Percentiles rank a stretch among this genome's conserved stretches.
phyloP scores from a whole-genome alignment of 2,329 filamentous ascomycete genomes.

The Aspergillus brasiliensis region DNA sequence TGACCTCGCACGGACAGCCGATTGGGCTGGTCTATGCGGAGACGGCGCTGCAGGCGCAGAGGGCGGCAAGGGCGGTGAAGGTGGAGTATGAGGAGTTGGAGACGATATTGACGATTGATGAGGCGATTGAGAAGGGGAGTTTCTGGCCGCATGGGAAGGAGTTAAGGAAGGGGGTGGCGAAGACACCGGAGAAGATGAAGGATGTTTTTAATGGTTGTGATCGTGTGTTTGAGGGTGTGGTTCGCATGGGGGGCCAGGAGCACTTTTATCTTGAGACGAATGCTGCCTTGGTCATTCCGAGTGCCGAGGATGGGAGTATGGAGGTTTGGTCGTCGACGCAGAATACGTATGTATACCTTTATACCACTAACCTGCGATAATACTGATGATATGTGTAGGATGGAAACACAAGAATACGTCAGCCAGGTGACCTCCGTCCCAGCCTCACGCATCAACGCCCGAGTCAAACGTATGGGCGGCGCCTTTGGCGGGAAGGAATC shows the following conservation, averaged over 20 bases:
- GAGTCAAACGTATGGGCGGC: constrained; percentile 80
- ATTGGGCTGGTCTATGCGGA: constrained; percentile 81
- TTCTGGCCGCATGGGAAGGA: constrained; percentile 75
- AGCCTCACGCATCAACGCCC: constrained; percentile 77
- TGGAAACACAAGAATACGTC: constrained; percentile 69
- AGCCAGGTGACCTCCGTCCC: constrained; percentile 73
- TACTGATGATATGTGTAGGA: constrained; percentile 21
- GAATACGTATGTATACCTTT: constrained; percentile 64
- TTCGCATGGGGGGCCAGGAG: constrained; percentile 64
- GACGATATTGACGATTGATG: constrained; percentile 82
- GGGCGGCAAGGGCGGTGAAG: constrained; percentile 73
- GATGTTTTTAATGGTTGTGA: constrained; percentile 9
- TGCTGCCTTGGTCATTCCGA: constrained; percentile 75
- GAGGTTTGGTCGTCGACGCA: constrained; percentile 84
- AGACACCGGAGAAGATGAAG: constrained; percentile 6
- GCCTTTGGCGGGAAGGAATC: constrained; percentile 90
- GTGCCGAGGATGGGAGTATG: constrained; percentile 83
- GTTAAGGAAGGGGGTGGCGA: constrained; percentile 67
- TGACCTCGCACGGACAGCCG: constrained; percentile 78
- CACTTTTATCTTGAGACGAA: constrained; percentile 93
- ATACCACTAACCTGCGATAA: constrained; percentile 17
- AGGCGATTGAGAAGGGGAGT: constrained; percentile 79
- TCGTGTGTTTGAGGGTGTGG: constrained; percentile 26
- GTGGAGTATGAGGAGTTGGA: constrained; percentile 83
- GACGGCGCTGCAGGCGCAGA: constrained; percentile 69